Conservation (phyloP, 192 early-diverging fungal species). For the Rhizoclosmatium sp. region DNA sequence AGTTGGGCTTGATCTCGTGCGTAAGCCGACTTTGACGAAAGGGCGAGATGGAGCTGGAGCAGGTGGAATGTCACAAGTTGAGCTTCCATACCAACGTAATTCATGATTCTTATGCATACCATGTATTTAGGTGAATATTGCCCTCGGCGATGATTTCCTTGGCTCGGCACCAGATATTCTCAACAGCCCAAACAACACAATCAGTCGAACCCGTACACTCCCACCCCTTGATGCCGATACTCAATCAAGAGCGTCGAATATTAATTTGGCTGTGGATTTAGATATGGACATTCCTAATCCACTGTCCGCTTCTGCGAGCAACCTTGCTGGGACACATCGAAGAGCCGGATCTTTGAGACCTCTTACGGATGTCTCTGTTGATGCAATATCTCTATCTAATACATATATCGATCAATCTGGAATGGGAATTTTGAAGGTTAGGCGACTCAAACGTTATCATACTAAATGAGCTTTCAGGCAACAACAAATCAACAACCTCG, state of each 20-base stretch:
- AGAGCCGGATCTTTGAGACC: not conserved
- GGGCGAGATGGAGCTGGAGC: not conserved
- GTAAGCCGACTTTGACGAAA: not conserved
- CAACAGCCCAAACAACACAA: not conserved
- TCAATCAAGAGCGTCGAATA: not conserved
- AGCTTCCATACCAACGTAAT: too few species aligned
- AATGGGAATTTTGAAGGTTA: not conserved
- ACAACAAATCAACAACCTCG: not conserved
- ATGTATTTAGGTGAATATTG: not conserved
- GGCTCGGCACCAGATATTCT: not conserved
- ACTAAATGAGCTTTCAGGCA: not conserved
- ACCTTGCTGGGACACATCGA: not conserved
- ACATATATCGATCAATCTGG: constrained; percentile 8
- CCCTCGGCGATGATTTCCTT: not conserved
- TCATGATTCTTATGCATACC: not conserved
- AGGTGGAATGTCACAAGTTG: too few species aligned
- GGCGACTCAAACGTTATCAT: not conserved
- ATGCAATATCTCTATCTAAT: not conserved
- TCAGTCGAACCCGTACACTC: not conserved
- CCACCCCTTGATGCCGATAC: not conserved
- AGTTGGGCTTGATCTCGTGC: not conserved
- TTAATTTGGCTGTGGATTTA: not conserved
- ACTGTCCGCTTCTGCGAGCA: not conserved
- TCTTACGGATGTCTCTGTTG: not conserved
- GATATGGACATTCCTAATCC: not conserved